Evolutionary conservation across 768 basidiomycete species (phyloP).

Genomic region (Lepiota venenata): DNA sequence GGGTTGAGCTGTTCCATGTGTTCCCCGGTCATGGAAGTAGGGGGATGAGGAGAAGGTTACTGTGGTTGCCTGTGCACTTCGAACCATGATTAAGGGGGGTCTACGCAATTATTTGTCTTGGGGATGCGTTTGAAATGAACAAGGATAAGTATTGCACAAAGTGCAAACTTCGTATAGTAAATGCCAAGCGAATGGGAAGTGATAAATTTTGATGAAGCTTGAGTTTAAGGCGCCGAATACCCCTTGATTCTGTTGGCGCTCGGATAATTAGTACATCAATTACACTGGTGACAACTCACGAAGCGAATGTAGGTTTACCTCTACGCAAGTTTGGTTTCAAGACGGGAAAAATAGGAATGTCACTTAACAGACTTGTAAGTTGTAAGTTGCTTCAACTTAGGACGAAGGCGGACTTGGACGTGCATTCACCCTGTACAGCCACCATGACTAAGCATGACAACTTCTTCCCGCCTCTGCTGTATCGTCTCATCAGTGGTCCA

Average conservation of each 20-base stretch:
- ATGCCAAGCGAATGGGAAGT: background rate
- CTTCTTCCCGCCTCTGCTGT: background rate
- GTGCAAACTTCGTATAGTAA: background rate
- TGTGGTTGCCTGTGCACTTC: slow-evolving; percentile 43
- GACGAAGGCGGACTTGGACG: background rate
- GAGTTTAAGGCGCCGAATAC: background rate
- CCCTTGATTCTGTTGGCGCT: background rate
- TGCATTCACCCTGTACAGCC: background rate
- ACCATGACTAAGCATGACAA: slow-evolving; percentile 4
- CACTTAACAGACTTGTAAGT: no score
- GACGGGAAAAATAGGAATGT: no score
- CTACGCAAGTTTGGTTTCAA: no score
- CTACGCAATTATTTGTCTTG: background rate
- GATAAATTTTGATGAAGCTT: background rate
- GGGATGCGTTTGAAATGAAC: background rate
- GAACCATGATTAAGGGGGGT: slow-evolving; percentile 31
- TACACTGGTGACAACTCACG: no score
- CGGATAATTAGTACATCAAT: no score
- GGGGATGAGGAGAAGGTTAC: slow-evolving; percentile 65
- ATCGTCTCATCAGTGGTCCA: background rate
- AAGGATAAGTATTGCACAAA: background rate
- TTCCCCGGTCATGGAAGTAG: slow-evolving; percentile 76
- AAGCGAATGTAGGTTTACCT: no score
- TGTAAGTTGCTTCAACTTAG: background rate
- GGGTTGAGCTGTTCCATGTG: slow-evolving; percentile 68